phyloP scores from a whole-genome alignment of 129 eudicot species.

The Glebionis coronaria region DNA sequence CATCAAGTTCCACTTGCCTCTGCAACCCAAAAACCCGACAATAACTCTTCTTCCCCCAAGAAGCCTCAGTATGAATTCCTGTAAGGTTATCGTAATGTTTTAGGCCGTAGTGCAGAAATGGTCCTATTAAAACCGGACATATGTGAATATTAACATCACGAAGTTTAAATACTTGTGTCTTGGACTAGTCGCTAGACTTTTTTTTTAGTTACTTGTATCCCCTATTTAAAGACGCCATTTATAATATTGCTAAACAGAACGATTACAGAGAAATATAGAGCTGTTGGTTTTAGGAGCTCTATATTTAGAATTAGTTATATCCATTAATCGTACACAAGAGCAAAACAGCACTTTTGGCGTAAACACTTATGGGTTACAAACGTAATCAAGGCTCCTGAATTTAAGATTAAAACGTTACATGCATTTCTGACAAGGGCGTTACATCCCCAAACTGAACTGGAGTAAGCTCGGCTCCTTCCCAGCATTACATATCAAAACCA shows the following conservation, averaged over 20 bases:
- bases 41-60: slow-evolving; percentile 31
- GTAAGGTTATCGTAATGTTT: slow-evolving; percentile 12
- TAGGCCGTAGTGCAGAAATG: too few relatives aligned
- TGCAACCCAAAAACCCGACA: slow-evolving; percentile 28
- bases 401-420: neutral
- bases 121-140: neutral
- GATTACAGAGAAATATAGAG: too few relatives aligned
- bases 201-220: too few relatives aligned
- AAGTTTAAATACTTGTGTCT: neutral
- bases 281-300: too few relatives aligned
- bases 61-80: slow-evolving; percentile 45
- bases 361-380: neutral
- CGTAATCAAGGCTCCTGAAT: neutral
- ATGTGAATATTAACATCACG: neutral
- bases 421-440: neutral
- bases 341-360: neutral
- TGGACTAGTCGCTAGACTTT: neutral
- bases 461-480: slow-evolving; percentile 48
- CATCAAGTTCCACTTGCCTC: slow-evolving; percentile 40
- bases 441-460: slow-evolving; percentile 32
- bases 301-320: too few relatives aligned
- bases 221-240: too few relatives aligned
- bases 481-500: slow-evolving; percentile 17
- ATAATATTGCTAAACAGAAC: too few relatives aligned
- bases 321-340: too few relatives aligned